phyloP scores from a whole-genome alignment of 805 yeast genomes.

The Deakozyma indianensis region DNA sequence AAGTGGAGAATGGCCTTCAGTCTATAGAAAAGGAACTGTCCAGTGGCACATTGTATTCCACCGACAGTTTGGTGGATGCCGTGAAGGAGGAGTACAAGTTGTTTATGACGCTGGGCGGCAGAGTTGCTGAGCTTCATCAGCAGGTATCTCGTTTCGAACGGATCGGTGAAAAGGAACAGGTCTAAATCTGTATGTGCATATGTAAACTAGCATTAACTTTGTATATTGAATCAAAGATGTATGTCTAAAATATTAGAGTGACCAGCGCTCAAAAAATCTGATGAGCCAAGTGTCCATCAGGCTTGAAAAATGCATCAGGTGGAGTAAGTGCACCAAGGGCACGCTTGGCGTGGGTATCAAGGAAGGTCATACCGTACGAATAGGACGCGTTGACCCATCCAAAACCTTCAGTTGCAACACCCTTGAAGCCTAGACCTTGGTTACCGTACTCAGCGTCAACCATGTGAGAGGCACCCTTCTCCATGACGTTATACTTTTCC shows the following conservation, averaged over 20 bases:
- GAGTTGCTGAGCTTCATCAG: slow-evolving; percentile 57
- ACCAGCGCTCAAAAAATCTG: too few species aligned
- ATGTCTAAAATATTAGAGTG: too few species aligned
- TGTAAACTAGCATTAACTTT: not conserved
- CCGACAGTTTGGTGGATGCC: slow-evolving; percentile 16
- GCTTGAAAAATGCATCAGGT: slow-evolving; percentile 43
- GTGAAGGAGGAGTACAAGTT: slow-evolving; percentile 46
- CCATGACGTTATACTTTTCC: slow-evolving; percentile 85
- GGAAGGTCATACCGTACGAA: slow-evolving; percentile 51
- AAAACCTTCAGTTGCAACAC: slow-evolving; percentile 91
- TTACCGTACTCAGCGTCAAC: slow-evolving; percentile 96
- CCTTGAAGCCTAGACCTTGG: slow-evolving; percentile 85
- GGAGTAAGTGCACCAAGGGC: slow-evolving; percentile 70
- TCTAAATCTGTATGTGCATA: slow-evolving; percentile 1
- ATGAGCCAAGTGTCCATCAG: too few species aligned
- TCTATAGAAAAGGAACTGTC: slow-evolving; percentile 13
- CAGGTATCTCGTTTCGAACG: slow-evolving; percentile 20
- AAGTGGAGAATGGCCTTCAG: slow-evolving; percentile 21
- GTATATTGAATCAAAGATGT: too few species aligned
- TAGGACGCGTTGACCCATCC: slow-evolving; percentile 97
- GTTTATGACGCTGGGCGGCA: slow-evolving; percentile 59
- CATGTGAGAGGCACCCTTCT: slow-evolving; percentile 70
- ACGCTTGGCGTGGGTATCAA: slow-evolving; percentile 53
- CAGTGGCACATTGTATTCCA: slow-evolving; percentile 12
- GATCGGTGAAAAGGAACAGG: slow-evolving; percentile 2